Conservation (phyloP, 345 rosid genomes). For the Ceriops decandra region DNA sequence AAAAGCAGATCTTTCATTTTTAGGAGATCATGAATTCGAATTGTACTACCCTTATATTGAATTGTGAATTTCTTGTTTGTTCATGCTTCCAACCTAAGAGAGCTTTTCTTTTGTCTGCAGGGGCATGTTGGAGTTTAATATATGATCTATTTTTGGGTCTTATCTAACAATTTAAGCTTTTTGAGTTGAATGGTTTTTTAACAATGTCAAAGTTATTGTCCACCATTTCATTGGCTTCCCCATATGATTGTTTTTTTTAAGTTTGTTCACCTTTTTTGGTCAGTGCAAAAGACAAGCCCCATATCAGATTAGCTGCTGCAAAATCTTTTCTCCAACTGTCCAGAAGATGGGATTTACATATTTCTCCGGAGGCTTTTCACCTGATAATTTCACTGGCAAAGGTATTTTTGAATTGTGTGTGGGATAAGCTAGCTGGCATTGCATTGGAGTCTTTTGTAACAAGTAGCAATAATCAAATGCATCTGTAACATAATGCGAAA, state of each 20-base stretch:
- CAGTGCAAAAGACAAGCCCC: conserved; percentile 49
- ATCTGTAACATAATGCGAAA: background rate
- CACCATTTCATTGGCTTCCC: background rate
- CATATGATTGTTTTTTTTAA: background rate
- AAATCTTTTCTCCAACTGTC: conserved; percentile 81
- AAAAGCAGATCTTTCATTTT: too few species aligned
- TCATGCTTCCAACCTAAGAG: too few species aligned
- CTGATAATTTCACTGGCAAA: conserved; percentile 57
- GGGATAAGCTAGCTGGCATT: conserved; percentile 6
- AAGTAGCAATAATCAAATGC: too few species aligned
- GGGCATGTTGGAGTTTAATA: too few species aligned
- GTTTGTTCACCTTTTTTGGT: conserved; percentile 6
- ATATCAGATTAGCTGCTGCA: conserved; percentile 75
- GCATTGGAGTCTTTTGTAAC: too few species aligned
- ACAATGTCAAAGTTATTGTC: background rate
- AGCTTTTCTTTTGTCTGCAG: too few species aligned
- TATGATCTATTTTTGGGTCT: too few species aligned
- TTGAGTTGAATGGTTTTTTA: too few species aligned
- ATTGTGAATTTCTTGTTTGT: too few species aligned
- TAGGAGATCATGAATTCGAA: too few species aligned
- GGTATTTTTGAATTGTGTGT: conserved; percentile 37
- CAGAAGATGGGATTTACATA: conserved; percentile 87
- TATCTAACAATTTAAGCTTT: too few species aligned
- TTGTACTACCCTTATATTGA: too few species aligned
- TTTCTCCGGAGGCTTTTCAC: conserved; percentile 63